These are phyloP conservation scores for Sporisorium exsertum DNA, from an alignment of 1,284 basidiomycete species.

Conservation along the genomic window DNA sequence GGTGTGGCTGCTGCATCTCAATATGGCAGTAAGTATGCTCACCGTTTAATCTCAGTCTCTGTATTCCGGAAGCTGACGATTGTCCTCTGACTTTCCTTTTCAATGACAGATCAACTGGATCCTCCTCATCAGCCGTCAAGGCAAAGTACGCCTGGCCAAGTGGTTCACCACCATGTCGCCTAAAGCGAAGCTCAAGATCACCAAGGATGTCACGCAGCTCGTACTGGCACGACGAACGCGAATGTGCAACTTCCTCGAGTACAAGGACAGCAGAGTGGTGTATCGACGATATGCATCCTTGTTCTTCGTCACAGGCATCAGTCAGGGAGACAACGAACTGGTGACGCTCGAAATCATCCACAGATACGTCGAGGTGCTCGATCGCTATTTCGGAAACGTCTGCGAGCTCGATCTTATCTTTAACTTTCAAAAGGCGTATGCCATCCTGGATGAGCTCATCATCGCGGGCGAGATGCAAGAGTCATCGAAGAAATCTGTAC, in stretches of 20 bases:
- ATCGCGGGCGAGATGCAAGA: conserved; percentile 98
- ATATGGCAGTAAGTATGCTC: conserved; percentile 17
- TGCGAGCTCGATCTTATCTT: conserved; percentile 69
- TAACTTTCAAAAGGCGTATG: conserved; percentile 69
- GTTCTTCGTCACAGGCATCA: conserved; percentile 96
- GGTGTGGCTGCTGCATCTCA: neutral
- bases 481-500: conserved; percentile 96
- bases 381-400: conserved; percentile 96
- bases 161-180: conserved; percentile 97
- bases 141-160: conserved; percentile 97
- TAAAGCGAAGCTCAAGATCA: conserved; percentile 95
- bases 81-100: neutral
- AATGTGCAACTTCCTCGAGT: conserved; percentile 99
- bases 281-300: conserved; percentile 97
- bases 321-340: conserved; percentile 87
- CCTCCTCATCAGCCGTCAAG: conserved; percentile 92
- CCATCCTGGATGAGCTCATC: conserved; percentile 88
- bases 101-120: conserved; percentile 74
- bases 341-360: conserved; percentile 97
- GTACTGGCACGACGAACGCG: conserved; percentile 93
- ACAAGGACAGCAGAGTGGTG: conserved; percentile 84
- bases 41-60: no score
- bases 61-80: no score
- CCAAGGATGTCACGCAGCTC: conserved; percentile 98
- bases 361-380: conserved; percentile 97